Conservation (phyloP, 371 early-diverging fungal genomes). For the Smittium mucronatum region DNA sequence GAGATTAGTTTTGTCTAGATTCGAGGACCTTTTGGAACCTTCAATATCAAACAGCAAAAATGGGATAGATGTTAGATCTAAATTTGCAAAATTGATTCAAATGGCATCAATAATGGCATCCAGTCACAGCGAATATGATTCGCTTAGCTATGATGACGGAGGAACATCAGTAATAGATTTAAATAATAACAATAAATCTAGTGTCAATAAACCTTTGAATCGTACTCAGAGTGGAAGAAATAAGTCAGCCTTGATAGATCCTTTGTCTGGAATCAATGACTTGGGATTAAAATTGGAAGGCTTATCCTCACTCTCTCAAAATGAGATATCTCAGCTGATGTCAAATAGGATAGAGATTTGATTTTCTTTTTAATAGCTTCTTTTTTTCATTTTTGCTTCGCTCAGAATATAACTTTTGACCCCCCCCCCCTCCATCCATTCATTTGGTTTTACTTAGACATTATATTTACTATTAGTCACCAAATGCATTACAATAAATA, state of each 20-base stretch:
- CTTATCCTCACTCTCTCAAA: not conserved
- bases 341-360: not conserved
- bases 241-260: not conserved
- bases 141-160: not conserved
- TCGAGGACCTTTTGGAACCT: slow-evolving; percentile 36
- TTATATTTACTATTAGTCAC: too few relatives aligned
- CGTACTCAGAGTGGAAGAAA: not conserved
- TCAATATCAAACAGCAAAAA: not conserved
- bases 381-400: too few relatives aligned
- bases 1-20: slow-evolving; percentile 51
- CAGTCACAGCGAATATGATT: not conserved
- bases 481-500: too few relatives aligned
- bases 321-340: not conserved
- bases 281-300: not conserved
- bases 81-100: slow-evolving; percentile 64
- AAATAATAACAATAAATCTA: not conserved
- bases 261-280: not conserved
- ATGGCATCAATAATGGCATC: slow-evolving; percentile 59
- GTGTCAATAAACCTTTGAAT: not conserved
- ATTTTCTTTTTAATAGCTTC: too few relatives aligned
- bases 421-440: too few relatives aligned
- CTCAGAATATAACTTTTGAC: too few relatives aligned
- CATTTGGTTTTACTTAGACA: too few relatives aligned
- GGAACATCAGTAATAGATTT: not conserved
- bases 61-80: slow-evolving; percentile 38